Evolutionary conservation across 257 asterid genomes (phyloP).

Genomic region (Capsicum rhomboideum): DNA sequence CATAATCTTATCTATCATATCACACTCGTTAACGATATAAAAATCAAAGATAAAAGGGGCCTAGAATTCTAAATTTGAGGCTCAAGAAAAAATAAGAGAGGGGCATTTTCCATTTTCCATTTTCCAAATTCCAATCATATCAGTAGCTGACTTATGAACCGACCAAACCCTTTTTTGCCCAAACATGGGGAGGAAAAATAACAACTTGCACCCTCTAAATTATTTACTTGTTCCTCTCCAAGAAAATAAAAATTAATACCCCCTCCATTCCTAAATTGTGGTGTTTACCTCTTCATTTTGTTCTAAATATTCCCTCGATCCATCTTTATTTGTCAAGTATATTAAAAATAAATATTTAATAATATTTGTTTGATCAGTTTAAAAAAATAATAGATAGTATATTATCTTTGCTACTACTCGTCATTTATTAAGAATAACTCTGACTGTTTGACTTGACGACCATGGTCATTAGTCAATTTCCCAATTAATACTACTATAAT

Average conservation of each 20-base stretch:
- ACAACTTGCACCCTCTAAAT: slow-evolving; percentile 12
- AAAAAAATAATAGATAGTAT: too few relatives aligned
- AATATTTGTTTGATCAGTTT: too few relatives aligned
- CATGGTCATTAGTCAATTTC: slow-evolving; percentile 20
- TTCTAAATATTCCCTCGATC: too few relatives aligned
- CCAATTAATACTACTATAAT: background rate
- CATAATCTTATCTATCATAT: background rate
- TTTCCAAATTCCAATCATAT: slow-evolving; percentile 41
- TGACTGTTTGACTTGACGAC: slow-evolving; percentile 27
- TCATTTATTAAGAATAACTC: slow-evolving; percentile 15
- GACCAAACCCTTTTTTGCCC: slow-evolving; percentile 22
- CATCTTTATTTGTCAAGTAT: too few relatives aligned
- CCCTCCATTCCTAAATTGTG: too few relatives aligned
- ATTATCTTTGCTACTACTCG: too few relatives aligned
- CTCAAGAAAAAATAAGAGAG: slow-evolving; percentile 10
- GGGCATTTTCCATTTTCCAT: slow-evolving; percentile 29
- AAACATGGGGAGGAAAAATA: slow-evolving; percentile 8
- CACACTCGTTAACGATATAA: background rate
- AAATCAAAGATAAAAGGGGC: background rate
- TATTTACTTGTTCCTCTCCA: background rate
- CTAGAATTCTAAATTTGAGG: slow-evolving; percentile 22
- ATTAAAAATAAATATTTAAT: too few relatives aligned
- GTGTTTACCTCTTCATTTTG: too few relatives aligned
- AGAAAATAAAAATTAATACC: too few relatives aligned
- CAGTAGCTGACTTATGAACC: slow-evolving; percentile 41